These are phyloP conservation scores for Puccinia coronata DNA, from an alignment of 1,284 basidiomycete species.

Conservation along the genomic window DNA sequence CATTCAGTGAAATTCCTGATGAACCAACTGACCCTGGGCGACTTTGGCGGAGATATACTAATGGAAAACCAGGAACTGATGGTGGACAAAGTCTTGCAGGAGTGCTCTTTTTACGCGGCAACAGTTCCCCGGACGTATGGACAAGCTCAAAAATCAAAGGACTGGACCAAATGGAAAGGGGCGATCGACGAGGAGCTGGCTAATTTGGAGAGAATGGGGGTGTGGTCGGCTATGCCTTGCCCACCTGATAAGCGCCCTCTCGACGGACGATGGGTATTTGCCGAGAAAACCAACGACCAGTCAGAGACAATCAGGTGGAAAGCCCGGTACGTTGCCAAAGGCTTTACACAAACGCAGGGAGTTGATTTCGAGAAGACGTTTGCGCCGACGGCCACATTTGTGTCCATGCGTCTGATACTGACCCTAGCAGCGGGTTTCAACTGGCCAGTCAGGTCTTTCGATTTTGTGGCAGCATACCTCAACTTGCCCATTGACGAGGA, in stretches of 20 bases:
- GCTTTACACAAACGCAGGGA: neutral
- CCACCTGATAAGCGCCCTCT: neutral
- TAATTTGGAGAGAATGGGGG: slow-evolving; percentile 13
- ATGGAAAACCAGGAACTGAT: neutral
- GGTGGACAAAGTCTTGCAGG: neutral
- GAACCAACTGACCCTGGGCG: too few species aligned
- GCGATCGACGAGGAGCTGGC: neutral
- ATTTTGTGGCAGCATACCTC: neutral
- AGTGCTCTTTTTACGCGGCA: too few species aligned
- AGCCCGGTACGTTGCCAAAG: slow-evolving; percentile 18
- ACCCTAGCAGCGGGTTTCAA: neutral
- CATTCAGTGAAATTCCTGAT: too few species aligned
- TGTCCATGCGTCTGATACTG: neutral
- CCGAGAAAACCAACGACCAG: neutral
- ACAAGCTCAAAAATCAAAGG: neutral
- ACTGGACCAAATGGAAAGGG: neutral
- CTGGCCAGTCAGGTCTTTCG: neutral
- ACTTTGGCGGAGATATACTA: too few species aligned
- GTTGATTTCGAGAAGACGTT: slow-evolving; percentile 15
- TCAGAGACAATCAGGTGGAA: slow-evolving; percentile 35
- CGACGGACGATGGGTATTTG: neutral
- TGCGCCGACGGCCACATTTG: slow-evolving; percentile 34
- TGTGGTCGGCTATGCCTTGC: neutral
- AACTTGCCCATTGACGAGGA: neutral
- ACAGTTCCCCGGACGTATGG: neutral